Percentiles rank a stretch among this genome's conserved stretches.
Conservation (phyloP, 495 filamentous ascomycete genomes). For the Aspergillus cavernicola region DNA sequence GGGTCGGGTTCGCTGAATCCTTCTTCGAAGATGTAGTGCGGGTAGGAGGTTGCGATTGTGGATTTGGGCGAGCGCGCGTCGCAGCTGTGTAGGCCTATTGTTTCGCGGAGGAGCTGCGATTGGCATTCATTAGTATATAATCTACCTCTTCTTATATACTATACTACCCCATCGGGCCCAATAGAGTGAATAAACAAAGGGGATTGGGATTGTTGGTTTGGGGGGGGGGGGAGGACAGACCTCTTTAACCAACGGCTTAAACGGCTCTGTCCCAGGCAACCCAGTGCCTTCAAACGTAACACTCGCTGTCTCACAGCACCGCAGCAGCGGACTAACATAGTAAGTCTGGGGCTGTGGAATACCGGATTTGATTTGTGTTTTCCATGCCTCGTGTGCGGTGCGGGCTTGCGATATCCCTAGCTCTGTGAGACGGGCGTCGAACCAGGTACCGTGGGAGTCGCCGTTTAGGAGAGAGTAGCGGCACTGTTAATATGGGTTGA, state of each 20-base stretch:
- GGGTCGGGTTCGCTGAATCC: slow-evolving; percentile 61
- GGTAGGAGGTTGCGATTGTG: slow-evolving; percentile 56
- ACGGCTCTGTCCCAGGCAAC: slow-evolving; percentile 48
- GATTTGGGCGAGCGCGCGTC: slow-evolving; percentile 62
- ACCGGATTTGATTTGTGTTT: slow-evolving; percentile 44
- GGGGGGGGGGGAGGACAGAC: too few species aligned
- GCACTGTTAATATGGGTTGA: slow-evolving; percentile 41
- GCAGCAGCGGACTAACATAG: slow-evolving; percentile 72
- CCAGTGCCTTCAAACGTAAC: slow-evolving; percentile 57
- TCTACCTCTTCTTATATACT: slow-evolving; percentile 6
- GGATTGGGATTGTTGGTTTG: too few species aligned
- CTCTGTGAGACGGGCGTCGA: slow-evolving; percentile 66
- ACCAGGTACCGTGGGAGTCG: slow-evolving; percentile 64
- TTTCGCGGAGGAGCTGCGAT: slow-evolving; percentile 60
- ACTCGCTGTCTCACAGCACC: slow-evolving; percentile 63
- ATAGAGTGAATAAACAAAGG: too few species aligned
- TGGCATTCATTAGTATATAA: not conserved
- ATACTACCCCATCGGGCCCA: too few species aligned
- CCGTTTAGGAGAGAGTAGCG: slow-evolving; percentile 73
- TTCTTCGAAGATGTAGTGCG: slow-evolving; percentile 57
- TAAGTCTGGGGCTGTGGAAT: slow-evolving; percentile 64
- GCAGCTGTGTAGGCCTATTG: slow-evolving; percentile 75
- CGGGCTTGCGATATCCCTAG: slow-evolving; percentile 62
- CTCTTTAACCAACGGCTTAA: slow-evolving; percentile 68
- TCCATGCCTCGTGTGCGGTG: slow-evolving; percentile 62